phyloP scores from a whole-genome alignment of 331 rosid genomes.

The Phaseolus coccineus region DNA sequence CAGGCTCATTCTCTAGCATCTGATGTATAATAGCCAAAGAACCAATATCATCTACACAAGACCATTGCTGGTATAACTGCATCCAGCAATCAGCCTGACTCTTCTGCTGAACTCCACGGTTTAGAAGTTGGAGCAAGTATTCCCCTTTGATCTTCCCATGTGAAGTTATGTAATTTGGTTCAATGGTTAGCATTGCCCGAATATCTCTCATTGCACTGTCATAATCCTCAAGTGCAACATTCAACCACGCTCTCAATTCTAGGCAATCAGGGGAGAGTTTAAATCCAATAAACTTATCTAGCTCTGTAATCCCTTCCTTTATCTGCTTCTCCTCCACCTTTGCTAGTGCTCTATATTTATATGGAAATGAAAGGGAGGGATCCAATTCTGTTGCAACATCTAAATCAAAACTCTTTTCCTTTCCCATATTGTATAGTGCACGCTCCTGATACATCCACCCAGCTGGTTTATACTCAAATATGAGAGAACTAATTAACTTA shows the following conservation, averaged over 20 bases:
- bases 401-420: constrained; percentile 71
- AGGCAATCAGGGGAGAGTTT: constrained; percentile 75
- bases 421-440: constrained; percentile 77
- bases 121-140: constrained; percentile 62
- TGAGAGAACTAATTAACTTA: constrained; percentile 70
- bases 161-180: constrained; percentile 66
- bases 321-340: constrained; percentile 74
- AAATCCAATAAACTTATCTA: constrained; percentile 71
- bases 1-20: constrained; percentile 75
- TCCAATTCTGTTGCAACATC: constrained; percentile 74
- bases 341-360: constrained; percentile 69
- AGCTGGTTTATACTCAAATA: constrained; percentile 66
- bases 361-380: constrained; percentile 82
- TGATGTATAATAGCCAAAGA: constrained; percentile 85
- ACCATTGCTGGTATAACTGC: constrained; percentile 81
- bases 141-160: constrained; percentile 65
- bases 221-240: constrained; percentile 66
- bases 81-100: constrained; percentile 91
- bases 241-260: constrained; percentile 81
- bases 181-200: constrained; percentile 73
- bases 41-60: constrained; percentile 83
- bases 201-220: constrained; percentile 73
- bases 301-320: constrained; percentile 67
- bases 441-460: constrained; percentile 98
- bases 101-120: constrained; percentile 53